Evolutionary conservation across 2,329 filamentous ascomycete species (phyloP).

Genomic region (Alternaria sp.): DNA sequence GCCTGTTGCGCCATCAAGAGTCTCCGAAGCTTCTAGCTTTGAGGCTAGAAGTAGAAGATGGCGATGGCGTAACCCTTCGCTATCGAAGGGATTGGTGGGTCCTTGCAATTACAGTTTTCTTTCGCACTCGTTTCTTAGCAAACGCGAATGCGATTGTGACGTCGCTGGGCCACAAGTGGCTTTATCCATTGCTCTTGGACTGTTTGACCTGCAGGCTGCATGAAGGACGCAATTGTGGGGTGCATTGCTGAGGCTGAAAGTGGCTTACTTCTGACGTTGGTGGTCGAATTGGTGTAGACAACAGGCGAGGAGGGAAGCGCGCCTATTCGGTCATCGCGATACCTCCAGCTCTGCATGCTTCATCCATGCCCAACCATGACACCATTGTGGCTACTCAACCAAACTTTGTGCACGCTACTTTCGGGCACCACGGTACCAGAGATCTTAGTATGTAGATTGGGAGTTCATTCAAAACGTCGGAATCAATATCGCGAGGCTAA

Average conservation of each 20-base stretch:
- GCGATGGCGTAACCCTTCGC: constrained; percentile 3
- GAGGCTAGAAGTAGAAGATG: constrained; percentile 18
- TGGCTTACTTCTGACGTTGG: constrained; percentile 11
- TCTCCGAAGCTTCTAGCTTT: constrained; percentile 28
- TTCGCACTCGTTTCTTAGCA: neutral
- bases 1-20: constrained; percentile 24
- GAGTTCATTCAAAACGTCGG: constrained; percentile 17
- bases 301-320: constrained; percentile 8
- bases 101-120: constrained; percentile 1
- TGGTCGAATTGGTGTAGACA: constrained; percentile 4
- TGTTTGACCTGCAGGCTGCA: neutral
- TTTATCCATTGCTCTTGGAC: neutral
- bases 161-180: neutral
- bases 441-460: constrained; percentile 2
- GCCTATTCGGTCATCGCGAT: constrained; percentile 6
- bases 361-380: neutral
- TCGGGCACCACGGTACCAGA: neutral
- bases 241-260: constrained; percentile 8
- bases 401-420: neutral
- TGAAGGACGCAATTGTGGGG: constrained; percentile 13
- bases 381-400: neutral
- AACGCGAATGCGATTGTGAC: neutral
- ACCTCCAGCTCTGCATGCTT: constrained; percentile 5
- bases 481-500: constrained; percentile 24
- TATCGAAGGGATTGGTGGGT: neutral